A percentile compares a stretch with the other conserved stretches of the same genome.
phyloP scores from a whole-genome alignment of 2,329 filamentous ascomycete genomes.

The Cladosporium sp. region DNA sequence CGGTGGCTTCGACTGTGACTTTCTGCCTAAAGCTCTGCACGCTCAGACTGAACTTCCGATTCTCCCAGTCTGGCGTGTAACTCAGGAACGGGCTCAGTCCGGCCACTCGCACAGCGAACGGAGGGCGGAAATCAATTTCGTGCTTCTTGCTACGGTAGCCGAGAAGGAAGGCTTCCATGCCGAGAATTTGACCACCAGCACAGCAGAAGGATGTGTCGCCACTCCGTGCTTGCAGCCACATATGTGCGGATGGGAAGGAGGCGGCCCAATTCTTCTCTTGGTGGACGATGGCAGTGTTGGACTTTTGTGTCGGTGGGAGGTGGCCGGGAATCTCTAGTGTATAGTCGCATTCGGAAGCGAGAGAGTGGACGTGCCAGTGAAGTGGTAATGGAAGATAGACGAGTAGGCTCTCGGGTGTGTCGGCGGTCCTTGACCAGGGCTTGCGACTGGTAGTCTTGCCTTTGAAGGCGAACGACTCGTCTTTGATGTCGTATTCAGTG shows the following conservation, averaged over 20 bases:
- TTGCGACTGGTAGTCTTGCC: constrained; percentile 37
- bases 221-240: constrained; percentile 38
- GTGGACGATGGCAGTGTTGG: constrained; percentile 39
- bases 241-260: constrained; percentile 43
- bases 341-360: constrained; percentile 39
- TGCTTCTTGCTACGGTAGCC: constrained; percentile 40
- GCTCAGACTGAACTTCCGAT: constrained; percentile 35
- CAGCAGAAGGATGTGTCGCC: constrained; percentile 28
- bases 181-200: constrained; percentile 38
- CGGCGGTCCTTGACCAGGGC: constrained; percentile 35
- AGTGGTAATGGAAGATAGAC: constrained; percentile 45
- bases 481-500: constrained; percentile 34
- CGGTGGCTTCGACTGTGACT: constrained; percentile 38
- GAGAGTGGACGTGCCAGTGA: constrained; percentile 50
- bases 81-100: constrained; percentile 41
- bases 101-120: constrained; percentile 37
- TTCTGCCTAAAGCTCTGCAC: constrained; percentile 39
- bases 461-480: constrained; percentile 36
- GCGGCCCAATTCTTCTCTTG: constrained; percentile 51
- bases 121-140: constrained; percentile 42
- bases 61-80: constrained; percentile 38
- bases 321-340: constrained; percentile 34
- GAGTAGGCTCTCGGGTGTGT: constrained; percentile 45
- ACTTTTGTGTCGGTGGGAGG: constrained; percentile 22
- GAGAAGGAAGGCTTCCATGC: constrained; percentile 43